Base-by-base conservation (phyloP, 139 green algal genomes). In the Protoeuglena noctilucae region DNA sequence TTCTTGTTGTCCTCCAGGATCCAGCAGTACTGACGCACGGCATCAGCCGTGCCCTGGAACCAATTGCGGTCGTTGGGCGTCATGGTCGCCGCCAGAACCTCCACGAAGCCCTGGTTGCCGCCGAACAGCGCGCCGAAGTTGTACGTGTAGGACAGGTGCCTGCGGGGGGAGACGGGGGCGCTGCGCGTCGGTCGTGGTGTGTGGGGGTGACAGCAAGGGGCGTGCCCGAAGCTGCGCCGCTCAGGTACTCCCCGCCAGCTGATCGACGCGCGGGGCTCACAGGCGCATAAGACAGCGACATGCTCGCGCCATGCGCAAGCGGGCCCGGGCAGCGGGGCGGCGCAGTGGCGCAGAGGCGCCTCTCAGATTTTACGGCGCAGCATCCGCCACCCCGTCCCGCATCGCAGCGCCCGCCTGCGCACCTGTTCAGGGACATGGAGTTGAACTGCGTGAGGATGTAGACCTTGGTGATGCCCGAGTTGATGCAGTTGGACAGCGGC, bases 401-500 rank as follows among this genome's bases (percentile, higher is more conserved):
- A n/a, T 24, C 23, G 23, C 28, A 57, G 19, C n/a, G 43, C 23
- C 29, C 51, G n/a, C n/a, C n/a, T n/a, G n/a, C n/a, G n/a, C n/a
- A n/a, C n/a, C n/a, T 73, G 79, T 99, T 99, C n/a, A 99, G 75
- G 12, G 81, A 94, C 28, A 82, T 93, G 59, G 80, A 94, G 79
- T 99, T 99, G 77, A 93, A 88, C 62, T 89, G 83, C 3, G 88
- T 96, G 21, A 97, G 66, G 64, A 97, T 91, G 80, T 96, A 97
- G 60, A 98, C 89, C 70, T 98, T 98, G 67, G 57, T 84, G 70
- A 99, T 93, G 58, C 89, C 89, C 58, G 66, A 81, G 75, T 90
- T 90, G 77, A 98, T 94, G 82, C 92, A 99, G 80, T 99, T 99
- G 76, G 60, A 83, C 86, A 99, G 96, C 27, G 92, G 92, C 40